Base-by-base conservation (phyloP, 2,329 filamentous ascomycete species). In the Xylariaceae sp. region DNA sequence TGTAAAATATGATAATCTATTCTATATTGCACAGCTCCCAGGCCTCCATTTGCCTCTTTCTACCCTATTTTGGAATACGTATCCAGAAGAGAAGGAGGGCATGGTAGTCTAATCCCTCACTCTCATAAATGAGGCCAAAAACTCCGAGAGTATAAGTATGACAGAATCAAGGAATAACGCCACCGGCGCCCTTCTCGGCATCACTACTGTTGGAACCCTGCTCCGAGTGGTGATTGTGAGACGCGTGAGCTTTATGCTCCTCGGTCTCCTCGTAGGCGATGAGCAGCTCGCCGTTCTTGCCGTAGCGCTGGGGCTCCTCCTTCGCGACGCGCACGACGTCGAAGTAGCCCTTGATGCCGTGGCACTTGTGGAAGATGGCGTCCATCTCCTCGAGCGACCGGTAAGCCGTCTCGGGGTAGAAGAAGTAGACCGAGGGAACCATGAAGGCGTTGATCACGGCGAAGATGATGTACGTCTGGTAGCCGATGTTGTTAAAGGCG, bases 311-410 rank as follows among this genome's bases (percentile, higher is more conserved):
- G 0, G 83, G 82, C 68, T 83, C 81, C 6, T 78, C 65, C 27
- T 64, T 63, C 2, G 77, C 77, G 13, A 73, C 66, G 20, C 64
- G 54, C 10, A 80, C 77, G 10, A 79, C 73, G 13, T 69, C 65
- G 45, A 79, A 70, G 57, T 70, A 72, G 24, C 70, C 74, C 52
- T 57, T 60, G 58, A 58, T 56, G 3, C 81, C 80, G 18, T 72
- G 71, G 1, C 80, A 79, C 64, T 84, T 82, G 59, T 80, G 77
- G 71, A 86, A 86, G 63, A 87, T 85, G 60, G 70, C 72, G 62
- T 87, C 84, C 80, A 88, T 87, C 65, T 87, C 84, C 67, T 88
- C 84, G 16, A 88, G 77, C 1, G 79, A 82, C 33, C 84, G 77
- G 64, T 83, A 83, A 1, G 81, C 81, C 8, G 85, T 87, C 69